Percentiles rank a stretch among this genome's conserved stretches.
phyloP scores from a whole-genome alignment of 768 basidiomycete species.

The Roridomyces roridus region DNA sequence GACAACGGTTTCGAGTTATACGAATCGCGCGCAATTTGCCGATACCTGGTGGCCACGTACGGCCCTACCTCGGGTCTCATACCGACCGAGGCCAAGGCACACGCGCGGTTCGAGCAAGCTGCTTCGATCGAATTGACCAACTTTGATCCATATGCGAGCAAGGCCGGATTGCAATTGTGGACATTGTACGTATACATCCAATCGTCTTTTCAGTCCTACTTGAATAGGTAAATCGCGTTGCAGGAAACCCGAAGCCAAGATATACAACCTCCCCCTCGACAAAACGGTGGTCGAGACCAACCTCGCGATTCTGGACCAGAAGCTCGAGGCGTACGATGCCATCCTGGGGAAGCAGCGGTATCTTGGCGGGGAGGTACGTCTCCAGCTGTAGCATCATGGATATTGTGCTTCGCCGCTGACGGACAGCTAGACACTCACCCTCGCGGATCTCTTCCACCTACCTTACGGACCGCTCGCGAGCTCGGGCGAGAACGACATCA shows the following conservation, averaged over 20 bases:
- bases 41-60: slow-evolving; percentile 53
- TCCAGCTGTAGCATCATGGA: too few species aligned
- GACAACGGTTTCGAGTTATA: slow-evolving; percentile 57
- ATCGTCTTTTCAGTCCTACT: too few species aligned
- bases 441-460: slow-evolving; percentile 46
- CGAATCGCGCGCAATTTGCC: too few species aligned
- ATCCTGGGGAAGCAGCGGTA: slow-evolving; percentile 45
- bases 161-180: neutral
- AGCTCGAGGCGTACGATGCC: too few species aligned
- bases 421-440: too few species aligned
- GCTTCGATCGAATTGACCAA: slow-evolving; percentile 5
- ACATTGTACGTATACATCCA: too few species aligned
- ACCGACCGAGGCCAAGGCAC: slow-evolving; percentile 31
- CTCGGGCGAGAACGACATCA: neutral
- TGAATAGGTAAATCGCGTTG: too few species aligned
- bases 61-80: slow-evolving; percentile 45
- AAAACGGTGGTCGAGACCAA: slow-evolving; percentile 23
- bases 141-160: slow-evolving; percentile 2
- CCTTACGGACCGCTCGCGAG: slow-evolving; percentile 31
- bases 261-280: too few species aligned
- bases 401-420: too few species aligned
- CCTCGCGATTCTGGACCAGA: slow-evolving; percentile 31
- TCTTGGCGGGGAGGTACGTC: slow-evolving; percentile 48
- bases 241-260: too few species aligned
- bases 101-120: slow-evolving; percentile 35